Conservation (phyloP, 2,329 filamentous ascomycete genomes). For the Fusarium stilboides region DNA sequence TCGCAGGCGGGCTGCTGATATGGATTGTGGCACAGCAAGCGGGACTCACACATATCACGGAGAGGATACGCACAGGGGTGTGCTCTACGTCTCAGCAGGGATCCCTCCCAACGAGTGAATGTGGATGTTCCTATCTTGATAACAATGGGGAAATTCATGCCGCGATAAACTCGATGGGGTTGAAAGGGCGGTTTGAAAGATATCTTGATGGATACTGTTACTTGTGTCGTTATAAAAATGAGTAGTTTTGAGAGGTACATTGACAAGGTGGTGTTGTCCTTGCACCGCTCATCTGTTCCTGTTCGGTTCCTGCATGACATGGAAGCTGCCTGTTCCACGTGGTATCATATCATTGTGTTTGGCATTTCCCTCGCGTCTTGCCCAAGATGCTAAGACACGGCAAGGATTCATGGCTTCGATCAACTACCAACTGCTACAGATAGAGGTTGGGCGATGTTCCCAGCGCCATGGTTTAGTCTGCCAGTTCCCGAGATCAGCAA, state of each 20-base stretch:
- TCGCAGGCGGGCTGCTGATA: slow-evolving; percentile 28
- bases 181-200: slow-evolving; percentile 15
- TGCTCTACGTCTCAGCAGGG: slow-evolving; percentile 23
- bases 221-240: slow-evolving; percentile 6
- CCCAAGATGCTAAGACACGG: slow-evolving; percentile 1
- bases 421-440: slow-evolving; percentile 14
- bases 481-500: slow-evolving; percentile 46
- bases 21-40: slow-evolving; percentile 32
- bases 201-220: slow-evolving; percentile 7
- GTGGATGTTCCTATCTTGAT: slow-evolving; percentile 34
- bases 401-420: slow-evolving; percentile 29
- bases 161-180: slow-evolving; percentile 15
- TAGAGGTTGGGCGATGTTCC: slow-evolving; percentile 22
- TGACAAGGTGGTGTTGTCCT: slow-evolving; percentile 20
- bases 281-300: slow-evolving; percentile 42
- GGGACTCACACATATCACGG: slow-evolving; percentile 23
- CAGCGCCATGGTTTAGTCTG: slow-evolving; percentile 39
- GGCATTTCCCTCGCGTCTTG: slow-evolving; percentile 12
- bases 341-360: slow-evolving; percentile 39
- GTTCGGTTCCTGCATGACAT: slow-evolving; percentile 48
- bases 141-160: slow-evolving; percentile 36
- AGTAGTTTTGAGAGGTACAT: slow-evolving; percentile 8
- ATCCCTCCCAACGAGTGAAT: slow-evolving; percentile 25
- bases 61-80: slow-evolving; percentile 39
- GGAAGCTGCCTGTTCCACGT: slow-evolving; percentile 41